Percentiles rank a stretch among this genome's conserved stretches.
These are phyloP conservation scores for Globisporangium solare DNA, from an alignment of 352 stramenopile species.

Conservation along the genomic window DNA sequence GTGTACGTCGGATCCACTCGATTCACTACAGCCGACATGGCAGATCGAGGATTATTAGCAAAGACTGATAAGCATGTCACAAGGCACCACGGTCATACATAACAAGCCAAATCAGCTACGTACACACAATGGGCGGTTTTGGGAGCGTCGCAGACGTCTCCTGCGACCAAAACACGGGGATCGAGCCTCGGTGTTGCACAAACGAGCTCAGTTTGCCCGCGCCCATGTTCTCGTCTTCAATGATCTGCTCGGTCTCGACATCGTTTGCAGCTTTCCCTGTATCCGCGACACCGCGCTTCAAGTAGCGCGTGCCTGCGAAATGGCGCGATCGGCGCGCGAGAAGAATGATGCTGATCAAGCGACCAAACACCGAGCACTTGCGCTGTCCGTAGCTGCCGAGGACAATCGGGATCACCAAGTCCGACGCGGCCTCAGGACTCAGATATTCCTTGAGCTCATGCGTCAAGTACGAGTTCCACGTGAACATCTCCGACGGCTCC, in stretches of 20 bases:
- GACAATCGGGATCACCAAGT: constrained; percentile 88
- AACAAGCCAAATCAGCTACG: background rate
- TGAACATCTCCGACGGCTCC: constrained; percentile 92
- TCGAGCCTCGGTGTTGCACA: constrained; percentile 97
- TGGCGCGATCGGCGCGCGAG: constrained; percentile 95
- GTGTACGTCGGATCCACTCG: constrained; percentile 96
- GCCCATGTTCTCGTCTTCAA: constrained; percentile 86
- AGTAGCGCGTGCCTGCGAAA: constrained; percentile 98
- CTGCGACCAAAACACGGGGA: constrained; percentile 99
- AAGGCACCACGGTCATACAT: background rate
- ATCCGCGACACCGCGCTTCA: constrained; percentile 96
- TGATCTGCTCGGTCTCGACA: constrained; percentile 98
- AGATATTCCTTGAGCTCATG: constrained; percentile 88
- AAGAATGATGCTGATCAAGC: constrained; percentile 94
- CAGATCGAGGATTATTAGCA: background rate
- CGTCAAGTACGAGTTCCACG: constrained; percentile 97
- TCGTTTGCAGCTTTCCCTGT: constrained; percentile 99
- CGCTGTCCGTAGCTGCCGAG: constrained; percentile 96
- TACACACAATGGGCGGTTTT: constrained; percentile 95
- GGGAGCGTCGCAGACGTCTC: constrained; percentile 97
- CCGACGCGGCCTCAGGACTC: constrained; percentile 73
- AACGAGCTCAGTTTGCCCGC: constrained; percentile 94
- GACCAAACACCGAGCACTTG: constrained; percentile 95
- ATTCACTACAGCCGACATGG: constrained; percentile 64
- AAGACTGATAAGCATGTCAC: background rate